Conservation (phyloP, 805 yeast genomes). For the Candida parachauliodes region DNA sequence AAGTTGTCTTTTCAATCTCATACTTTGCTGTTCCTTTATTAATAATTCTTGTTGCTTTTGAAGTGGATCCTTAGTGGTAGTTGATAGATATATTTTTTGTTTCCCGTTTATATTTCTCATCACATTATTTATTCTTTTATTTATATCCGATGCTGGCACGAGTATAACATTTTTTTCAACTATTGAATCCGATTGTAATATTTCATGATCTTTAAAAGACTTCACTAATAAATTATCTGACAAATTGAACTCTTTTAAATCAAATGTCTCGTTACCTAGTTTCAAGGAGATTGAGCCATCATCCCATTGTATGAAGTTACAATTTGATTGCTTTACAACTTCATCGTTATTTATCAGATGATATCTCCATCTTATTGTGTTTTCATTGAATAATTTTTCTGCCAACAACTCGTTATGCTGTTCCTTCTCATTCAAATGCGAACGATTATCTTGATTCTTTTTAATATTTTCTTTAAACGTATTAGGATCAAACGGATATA, state of each 20-base stretch:
- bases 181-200: conserved; percentile 65
- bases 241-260: conserved; percentile 60
- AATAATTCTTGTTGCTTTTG: conserved; percentile 64
- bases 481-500: conserved; percentile 79
- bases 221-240: conserved; percentile 70
- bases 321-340: conserved; percentile 80
- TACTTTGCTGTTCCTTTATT: conserved; percentile 54
- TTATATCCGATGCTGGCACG: conserved; percentile 86
- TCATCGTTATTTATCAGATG: conserved; percentile 68
- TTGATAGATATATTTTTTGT: conserved; percentile 49
- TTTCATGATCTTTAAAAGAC: conserved; percentile 67
- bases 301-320: conserved; percentile 89
- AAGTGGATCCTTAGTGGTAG: conserved; percentile 65
- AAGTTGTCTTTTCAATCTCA: conserved; percentile 62
- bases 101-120: conserved; percentile 48
- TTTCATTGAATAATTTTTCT: conserved; percentile 68
- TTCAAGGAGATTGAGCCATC: conserved; percentile 87
- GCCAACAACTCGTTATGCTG: conserved; percentile 48
- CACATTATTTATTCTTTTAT: conserved; percentile 71
- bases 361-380: conserved; percentile 93
- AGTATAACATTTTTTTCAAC: conserved; percentile 66
- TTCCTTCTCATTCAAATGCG: conserved; percentile 33
- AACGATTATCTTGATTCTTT: conserved; percentile 19
- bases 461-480: conserved; percentile 53
- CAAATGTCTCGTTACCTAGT: conserved; percentile 84